A percentile compares a stretch with the other conserved stretches of the same genome.
Conservation (phyloP, 495 filamentous ascomycete genomes). For the Astrothelium subdiscretum region DNA sequence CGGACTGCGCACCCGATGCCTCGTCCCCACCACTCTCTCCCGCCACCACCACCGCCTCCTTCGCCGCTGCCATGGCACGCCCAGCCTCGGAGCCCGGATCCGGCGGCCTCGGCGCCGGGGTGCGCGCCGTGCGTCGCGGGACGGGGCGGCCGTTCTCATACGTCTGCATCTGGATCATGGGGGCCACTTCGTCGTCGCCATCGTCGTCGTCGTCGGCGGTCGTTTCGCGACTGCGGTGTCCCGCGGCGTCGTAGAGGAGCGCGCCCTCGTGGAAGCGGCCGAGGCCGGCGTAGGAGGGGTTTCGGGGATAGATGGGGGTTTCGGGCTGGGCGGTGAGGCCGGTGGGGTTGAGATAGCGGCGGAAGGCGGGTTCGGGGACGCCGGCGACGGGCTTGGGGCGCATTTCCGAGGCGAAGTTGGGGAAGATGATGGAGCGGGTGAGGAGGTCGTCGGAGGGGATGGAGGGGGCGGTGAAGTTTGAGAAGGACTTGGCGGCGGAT, state of each 20-base stretch:
- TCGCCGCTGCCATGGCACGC: slow-evolving; percentile 7
- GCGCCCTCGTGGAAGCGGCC: slow-evolving; percentile 35
- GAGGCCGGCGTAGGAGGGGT: slow-evolving; percentile 54
- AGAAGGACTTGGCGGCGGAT: slow-evolving; percentile 74
- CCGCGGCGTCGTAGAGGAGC: slow-evolving; percentile 4
- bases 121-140: not conserved
- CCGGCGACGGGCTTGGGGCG: slow-evolving; percentile 66
- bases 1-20: slow-evolving; percentile 23
- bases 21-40: slow-evolving; percentile 15
- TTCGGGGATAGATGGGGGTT: no score
- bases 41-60: not conserved
- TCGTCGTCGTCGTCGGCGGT: no score
- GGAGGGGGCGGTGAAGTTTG: slow-evolving; percentile 51
- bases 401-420: slow-evolving; percentile 78
- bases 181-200: slow-evolving; percentile 8
- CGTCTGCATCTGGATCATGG: slow-evolving; percentile 30
- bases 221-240: not conserved
- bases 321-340: not conserved
- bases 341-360: slow-evolving; percentile 85
- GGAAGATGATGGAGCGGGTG: slow-evolving; percentile 66
- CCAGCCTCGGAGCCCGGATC: slow-evolving; percentile 25
- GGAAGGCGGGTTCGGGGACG: slow-evolving; percentile 71
- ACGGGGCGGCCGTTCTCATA: slow-evolving; percentile 18
- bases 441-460: slow-evolving; percentile 82
- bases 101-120: not conserved